These are phyloP conservation scores for Acmispon strigosus DNA, from an alignment of 306 rosid species.

Conservation along the genomic window DNA sequence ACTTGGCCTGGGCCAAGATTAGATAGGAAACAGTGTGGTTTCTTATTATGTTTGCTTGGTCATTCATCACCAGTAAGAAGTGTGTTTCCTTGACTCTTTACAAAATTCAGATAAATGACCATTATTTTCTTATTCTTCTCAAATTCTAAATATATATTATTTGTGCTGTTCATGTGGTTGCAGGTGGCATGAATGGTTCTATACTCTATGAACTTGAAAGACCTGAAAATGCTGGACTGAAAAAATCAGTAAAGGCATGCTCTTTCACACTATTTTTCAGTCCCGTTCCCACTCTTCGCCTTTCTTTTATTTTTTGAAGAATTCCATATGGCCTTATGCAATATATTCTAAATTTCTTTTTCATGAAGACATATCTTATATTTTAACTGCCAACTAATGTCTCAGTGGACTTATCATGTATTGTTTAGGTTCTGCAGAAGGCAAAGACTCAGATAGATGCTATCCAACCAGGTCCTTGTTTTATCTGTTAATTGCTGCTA, in stretches of 20 bases:
- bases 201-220: conserved; percentile 76
- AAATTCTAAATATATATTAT: neutral
- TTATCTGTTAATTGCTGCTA: conserved; percentile 15
- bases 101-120: neutral
- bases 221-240: conserved; percentile 81
- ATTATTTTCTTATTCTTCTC: neutral
- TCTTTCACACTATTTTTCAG: conserved; percentile 20
- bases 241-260: conserved; percentile 69
- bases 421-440: conserved; percentile 63
- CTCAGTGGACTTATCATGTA: conserved; percentile 11
- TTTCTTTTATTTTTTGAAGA: neutral
- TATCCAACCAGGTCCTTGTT: conserved; percentile 56
- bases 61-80: neutral
- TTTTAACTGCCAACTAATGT: conserved; percentile 22
- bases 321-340: neutral
- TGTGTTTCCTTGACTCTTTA: neutral
- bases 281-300: neutral
- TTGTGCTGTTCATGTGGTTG: conserved; percentile 19
- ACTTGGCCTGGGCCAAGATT: neutral
- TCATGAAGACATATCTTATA: conserved; percentile 10
- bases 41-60: conserved; percentile 8
- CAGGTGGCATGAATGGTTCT: conserved; percentile 99
- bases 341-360: neutral
- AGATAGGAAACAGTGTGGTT: neutral
- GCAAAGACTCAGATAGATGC: conserved; percentile 79